Base-by-base conservation (phyloP, 208 protist species). In the Angomonas deanei region DNA sequence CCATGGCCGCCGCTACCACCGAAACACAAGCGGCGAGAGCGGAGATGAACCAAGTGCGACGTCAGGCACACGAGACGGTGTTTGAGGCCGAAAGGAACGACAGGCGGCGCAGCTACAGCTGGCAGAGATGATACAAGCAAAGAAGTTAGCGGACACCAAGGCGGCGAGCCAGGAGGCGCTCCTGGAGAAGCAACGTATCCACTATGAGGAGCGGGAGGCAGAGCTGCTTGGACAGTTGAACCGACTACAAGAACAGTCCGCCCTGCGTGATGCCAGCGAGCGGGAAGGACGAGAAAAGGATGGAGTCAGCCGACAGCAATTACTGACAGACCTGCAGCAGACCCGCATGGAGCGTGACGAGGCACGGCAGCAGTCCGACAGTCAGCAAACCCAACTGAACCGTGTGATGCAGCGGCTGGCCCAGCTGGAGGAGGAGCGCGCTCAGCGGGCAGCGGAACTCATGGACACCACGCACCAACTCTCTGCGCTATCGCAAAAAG, bases 61-160 rank as follows among this genome's bases (percentile, higher is more conserved):
- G 58, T 47, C 57, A 79, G 21, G 80, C 86, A n/a, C 56, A 61
- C 17, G 78, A 88, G 58, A 82, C 81, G 24, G 77, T 92, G 73
- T 60, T 55, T 3, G 79, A 80, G 49, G 82, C 70, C 4, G 82
- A 92, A 61, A 61, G 32, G 81, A 88, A 70, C 65, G 38, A 28
- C 46, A 57, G 19, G 72, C 74, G 54, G 78, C 84, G 66, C 82
- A 84, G 62, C 68, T 79, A 64, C 58, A 80, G 47, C 68, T 80
- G 74, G 54, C 39, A 27, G 69, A 49, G 15, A 70, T 80, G 36
- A 77, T 87, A 47, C 74, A 75, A 39, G 42, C 59, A 2, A 50
- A 84, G 39, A 13, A 68, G n/a, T 39, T 72, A 10, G 77, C 65
- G 50, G 50, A 72, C 53, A 57, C 50, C 38, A 42, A 59, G 59